Evolutionary conservation across 805 yeast genomes (phyloP).

Genomic region (Clavispora phyllophila): DNA sequence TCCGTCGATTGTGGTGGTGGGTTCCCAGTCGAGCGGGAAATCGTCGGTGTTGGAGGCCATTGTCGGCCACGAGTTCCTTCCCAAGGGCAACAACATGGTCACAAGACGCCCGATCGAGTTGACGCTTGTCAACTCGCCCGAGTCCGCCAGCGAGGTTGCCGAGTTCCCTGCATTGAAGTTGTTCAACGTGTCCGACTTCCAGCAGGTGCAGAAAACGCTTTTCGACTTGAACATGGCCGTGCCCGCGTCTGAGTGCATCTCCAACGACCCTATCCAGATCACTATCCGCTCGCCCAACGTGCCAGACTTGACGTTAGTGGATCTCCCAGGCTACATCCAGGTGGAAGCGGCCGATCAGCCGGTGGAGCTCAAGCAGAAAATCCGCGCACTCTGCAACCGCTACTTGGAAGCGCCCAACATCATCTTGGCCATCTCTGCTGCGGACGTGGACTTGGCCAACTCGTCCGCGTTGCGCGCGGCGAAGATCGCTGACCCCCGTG

Average conservation of each 20-base stretch:
- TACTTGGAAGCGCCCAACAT: constrained; percentile 90
- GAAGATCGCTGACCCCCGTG: constrained; percentile 83
- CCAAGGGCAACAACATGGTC: constrained; percentile 97
- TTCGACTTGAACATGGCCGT: constrained; percentile 90
- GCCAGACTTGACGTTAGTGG: constrained; percentile 88
- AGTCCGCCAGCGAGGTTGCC: constrained; percentile 74
- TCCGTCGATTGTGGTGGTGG: constrained; percentile 94
- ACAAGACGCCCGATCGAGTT: constrained; percentile 96
- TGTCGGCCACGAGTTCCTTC: constrained; percentile 96
- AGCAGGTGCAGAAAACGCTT: constrained; percentile 81
- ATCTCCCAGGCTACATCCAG: constrained; percentile 96
- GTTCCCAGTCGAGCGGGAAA: constrained; percentile 96
- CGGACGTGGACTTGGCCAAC: constrained; percentile 96
- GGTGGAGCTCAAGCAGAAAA: constrained; percentile 67
- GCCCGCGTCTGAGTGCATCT: constrained; percentile 77
- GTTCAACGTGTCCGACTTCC: constrained; percentile 79
- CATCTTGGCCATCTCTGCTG: constrained; percentile 92
- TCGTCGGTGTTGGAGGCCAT: constrained; percentile 93
- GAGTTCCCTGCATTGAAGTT: constrained; percentile 89
- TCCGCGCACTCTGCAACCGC: constrained; percentile 73
- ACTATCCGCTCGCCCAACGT: constrained; percentile 86
- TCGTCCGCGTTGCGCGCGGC: constrained; percentile 92
- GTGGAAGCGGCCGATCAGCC: constrained; percentile 98
- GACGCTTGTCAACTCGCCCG: constrained; percentile 85
- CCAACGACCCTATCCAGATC: constrained; percentile 90